These are phyloP conservation scores for Salinomyces thailandicus DNA, from an alignment of 2,329 filamentous ascomycete genomes.

Conservation along the genomic window DNA sequence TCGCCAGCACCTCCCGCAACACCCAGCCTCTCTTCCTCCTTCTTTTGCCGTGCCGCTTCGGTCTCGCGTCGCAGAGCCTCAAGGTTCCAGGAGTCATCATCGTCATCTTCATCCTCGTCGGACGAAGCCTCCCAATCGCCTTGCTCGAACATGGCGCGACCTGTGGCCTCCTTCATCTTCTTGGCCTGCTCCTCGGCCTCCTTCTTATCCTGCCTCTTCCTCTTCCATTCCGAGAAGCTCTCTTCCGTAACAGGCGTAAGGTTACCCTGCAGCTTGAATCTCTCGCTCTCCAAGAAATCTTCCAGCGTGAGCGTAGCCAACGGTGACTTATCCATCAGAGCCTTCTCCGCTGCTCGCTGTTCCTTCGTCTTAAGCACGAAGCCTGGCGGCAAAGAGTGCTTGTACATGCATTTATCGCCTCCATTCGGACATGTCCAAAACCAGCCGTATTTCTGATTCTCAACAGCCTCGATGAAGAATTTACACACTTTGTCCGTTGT, in stretches of 20 bases:
- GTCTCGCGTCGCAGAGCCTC: conserved; percentile 77
- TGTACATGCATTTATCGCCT: conserved; percentile 97
- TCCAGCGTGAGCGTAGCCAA: conserved; percentile 90
- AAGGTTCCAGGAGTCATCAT: conserved; percentile 65
- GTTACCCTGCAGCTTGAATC: conserved; percentile 84
- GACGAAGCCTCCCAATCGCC: conserved; percentile 72
- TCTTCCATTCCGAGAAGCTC: conserved; percentile 93
- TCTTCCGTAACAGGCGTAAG: conserved; percentile 91
- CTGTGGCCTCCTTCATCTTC: conserved; percentile 89
- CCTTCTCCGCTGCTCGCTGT: conserved; percentile 90
- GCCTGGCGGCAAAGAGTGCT: conserved; percentile 85
- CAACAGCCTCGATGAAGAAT: conserved; percentile 91
- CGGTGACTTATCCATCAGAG: conserved; percentile 88
- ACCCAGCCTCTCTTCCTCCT: conserved; percentile 60
- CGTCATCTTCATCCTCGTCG: conserved; percentile 51
- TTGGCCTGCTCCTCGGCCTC: conserved; percentile 83
- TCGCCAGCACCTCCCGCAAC: conserved; percentile 3
- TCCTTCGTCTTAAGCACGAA: conserved; percentile 98
- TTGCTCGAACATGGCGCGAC: conserved; percentile 89
- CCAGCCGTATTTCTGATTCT: conserved; percentile 98
- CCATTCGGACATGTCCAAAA: conserved; percentile 98
- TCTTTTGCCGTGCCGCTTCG: conserved; percentile 59
- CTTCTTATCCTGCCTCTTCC: conserved; percentile 89
- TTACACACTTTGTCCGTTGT: conserved; percentile 99
- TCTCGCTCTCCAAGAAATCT: conserved; percentile 92